phyloP scores from a whole-genome alignment of 306 rosid species.

The Medicago arabica region DNA sequence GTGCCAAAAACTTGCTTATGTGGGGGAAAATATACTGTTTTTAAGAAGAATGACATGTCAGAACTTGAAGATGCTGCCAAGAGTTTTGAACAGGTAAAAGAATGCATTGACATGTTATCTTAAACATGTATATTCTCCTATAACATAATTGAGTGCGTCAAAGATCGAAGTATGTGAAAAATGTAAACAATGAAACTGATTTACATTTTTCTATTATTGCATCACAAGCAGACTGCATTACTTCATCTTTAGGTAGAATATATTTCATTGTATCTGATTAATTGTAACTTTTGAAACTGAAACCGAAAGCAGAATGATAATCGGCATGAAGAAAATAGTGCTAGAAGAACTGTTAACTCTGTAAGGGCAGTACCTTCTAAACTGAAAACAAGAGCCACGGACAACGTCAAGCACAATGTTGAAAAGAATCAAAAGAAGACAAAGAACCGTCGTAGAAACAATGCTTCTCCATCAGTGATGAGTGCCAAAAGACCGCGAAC shows the following conservation, averaged over 20 bases:
- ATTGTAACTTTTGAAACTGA: neutral
- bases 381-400: constrained; percentile 1
- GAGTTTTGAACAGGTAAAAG: constrained; percentile 40
- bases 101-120: neutral
- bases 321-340: constrained; percentile 5
- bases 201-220: neutral
- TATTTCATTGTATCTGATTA: neutral
- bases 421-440: neutral
- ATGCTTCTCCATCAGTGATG: constrained; percentile 1
- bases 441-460: constrained; percentile 23
- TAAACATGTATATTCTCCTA: constrained; percentile 16
- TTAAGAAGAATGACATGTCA: constrained; percentile 37
- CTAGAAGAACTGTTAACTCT: constrained; percentile 7
- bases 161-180: constrained; percentile 36
- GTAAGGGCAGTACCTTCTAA: neutral
- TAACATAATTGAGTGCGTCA: constrained; percentile 18
- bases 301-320: constrained; percentile 23
- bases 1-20: constrained; percentile 39
- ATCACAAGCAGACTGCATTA: constrained; percentile 4
- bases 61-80: constrained; percentile 45
- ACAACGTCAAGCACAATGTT: constrained; percentile 27
- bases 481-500: neutral
- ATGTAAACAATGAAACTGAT: neutral
- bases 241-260: neutral
- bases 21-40: constrained; percentile 41